phyloP scores from a whole-genome alignment of 2,329 filamentous ascomycete genomes.

The Fusarium sp. region DNA sequence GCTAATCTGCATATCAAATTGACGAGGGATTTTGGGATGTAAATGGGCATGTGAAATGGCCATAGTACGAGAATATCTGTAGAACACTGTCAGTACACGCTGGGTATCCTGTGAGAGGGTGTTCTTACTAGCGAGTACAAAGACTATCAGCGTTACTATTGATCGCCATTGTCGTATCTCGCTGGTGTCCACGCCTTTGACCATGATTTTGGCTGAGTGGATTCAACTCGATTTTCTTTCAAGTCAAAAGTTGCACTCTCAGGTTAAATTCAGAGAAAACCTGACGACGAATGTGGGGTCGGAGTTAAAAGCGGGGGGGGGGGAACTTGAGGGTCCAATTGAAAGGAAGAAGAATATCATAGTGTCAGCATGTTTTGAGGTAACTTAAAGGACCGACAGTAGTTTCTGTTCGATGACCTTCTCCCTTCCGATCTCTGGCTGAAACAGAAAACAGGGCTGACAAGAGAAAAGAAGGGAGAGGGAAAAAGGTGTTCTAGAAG shows the following conservation, averaged over 20 bases:
- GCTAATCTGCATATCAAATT: slow-evolving; percentile 54
- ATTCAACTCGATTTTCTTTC: not conserved
- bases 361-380: not conserved
- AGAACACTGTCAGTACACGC: not conserved
- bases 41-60: slow-evolving; percentile 72
- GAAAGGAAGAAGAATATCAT: not conserved
- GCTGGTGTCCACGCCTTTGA: slow-evolving; percentile 28
- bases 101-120: not conserved
- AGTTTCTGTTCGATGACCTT: not conserved
- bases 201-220: slow-evolving; percentile 13
- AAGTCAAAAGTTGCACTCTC: not conserved
- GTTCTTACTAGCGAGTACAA: slow-evolving; percentile 74
- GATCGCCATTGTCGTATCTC: slow-evolving; percentile 72
- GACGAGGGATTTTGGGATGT: slow-evolving; percentile 62
- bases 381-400: not conserved
- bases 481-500: slow-evolving; percentile 8
- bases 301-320: not conserved
- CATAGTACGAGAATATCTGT: slow-evolving; percentile 75
- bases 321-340: not conserved
- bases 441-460: not conserved
- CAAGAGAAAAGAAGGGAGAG: not conserved
- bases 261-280: slow-evolving; percentile 1
- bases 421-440: not conserved
- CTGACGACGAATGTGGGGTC: not conserved
- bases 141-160: slow-evolving; percentile 75